phyloP scores from a whole-genome alignment of 177 flowering plant species.

The Vitis hybrid region DNA sequence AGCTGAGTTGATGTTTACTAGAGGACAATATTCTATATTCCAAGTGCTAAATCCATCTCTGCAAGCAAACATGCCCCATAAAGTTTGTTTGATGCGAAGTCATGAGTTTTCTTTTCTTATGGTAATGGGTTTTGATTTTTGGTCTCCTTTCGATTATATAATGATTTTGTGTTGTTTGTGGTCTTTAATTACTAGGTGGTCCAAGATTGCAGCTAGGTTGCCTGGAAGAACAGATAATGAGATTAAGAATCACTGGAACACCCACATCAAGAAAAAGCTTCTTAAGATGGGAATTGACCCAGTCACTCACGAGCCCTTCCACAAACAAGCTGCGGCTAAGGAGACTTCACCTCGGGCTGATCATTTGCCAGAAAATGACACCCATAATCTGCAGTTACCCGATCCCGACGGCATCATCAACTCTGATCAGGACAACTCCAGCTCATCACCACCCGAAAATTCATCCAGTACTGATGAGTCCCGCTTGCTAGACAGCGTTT shows the following conservation, averaged over 20 bases:
- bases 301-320: constrained; percentile 56
- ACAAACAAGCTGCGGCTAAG: constrained; percentile 21
- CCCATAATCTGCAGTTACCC: too few relatives aligned
- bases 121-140: background rate
- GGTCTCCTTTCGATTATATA: background rate
- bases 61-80: background rate
- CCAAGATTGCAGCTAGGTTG: constrained; percentile 59
- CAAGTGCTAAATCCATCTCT: background rate
- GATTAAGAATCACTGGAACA: constrained; percentile 74
- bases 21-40: background rate
- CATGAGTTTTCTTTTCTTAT: background rate
- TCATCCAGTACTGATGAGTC: constrained; percentile 21
- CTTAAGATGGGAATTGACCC: constrained; percentile 70
- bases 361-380: background rate
- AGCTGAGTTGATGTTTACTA: too few relatives aligned
- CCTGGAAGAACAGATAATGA: constrained; percentile 73
- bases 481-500: constrained; percentile 16
- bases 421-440: constrained; percentile 22
- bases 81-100: background rate
- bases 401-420: background rate
- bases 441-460: constrained; percentile 20
- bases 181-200: constrained; percentile 44
- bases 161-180: background rate
- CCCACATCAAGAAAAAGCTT: constrained; percentile 74
- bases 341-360: background rate